A percentile compares a stretch with the other conserved stretches of the same genome.
These are phyloP conservation scores for Nemania sp. DNA, from an alignment of 2,329 filamentous ascomycete genomes.

Conservation along the genomic window DNA sequence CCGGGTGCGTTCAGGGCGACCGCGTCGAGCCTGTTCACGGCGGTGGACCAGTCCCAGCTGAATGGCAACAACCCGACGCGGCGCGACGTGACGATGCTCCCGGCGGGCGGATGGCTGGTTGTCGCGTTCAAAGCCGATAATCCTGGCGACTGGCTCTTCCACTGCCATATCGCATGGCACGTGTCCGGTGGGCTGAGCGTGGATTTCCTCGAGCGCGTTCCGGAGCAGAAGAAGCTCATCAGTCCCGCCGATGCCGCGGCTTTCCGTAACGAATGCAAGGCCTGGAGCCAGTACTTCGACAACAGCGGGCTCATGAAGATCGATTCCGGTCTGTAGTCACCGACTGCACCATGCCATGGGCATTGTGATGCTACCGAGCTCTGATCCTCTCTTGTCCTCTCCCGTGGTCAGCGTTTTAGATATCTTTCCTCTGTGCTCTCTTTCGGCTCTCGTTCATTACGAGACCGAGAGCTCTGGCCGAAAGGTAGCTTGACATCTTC, in stretches of 20 bases:
- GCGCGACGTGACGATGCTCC: slow-evolving; percentile 51
- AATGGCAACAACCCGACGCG: slow-evolving; percentile 48
- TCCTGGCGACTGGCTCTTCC: slow-evolving; percentile 52
- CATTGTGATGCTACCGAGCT: neutral
- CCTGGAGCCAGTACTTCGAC: slow-evolving; percentile 25
- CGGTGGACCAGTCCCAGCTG: slow-evolving; percentile 35
- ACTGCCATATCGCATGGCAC: slow-evolving; percentile 56
- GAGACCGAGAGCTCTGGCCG: neutral
- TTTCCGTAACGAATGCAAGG: slow-evolving; percentile 23
- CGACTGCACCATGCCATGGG: too few relatives aligned
- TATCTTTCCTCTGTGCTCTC: neutral
- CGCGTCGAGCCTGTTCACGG: slow-evolving; percentile 25
- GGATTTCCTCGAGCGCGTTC: slow-evolving; percentile 52
- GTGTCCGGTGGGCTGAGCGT: slow-evolving; percentile 51
- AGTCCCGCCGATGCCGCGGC: slow-evolving; percentile 14
- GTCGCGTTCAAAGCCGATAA: slow-evolving; percentile 55
- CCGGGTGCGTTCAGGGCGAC: too few relatives aligned
- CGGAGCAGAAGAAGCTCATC: slow-evolving; percentile 26
- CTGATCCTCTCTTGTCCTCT: neutral
- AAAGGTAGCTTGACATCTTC: neutral
- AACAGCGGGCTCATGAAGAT: slow-evolving; percentile 18
- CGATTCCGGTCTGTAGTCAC: slow-evolving; percentile 28
- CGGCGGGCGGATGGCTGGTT: slow-evolving; percentile 48
- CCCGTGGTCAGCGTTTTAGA: too few relatives aligned
- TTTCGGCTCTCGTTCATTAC: neutral